phyloP scores from a whole-genome alignment of 352 stramenopile genomes.

The Plasmopara muralis region DNA sequence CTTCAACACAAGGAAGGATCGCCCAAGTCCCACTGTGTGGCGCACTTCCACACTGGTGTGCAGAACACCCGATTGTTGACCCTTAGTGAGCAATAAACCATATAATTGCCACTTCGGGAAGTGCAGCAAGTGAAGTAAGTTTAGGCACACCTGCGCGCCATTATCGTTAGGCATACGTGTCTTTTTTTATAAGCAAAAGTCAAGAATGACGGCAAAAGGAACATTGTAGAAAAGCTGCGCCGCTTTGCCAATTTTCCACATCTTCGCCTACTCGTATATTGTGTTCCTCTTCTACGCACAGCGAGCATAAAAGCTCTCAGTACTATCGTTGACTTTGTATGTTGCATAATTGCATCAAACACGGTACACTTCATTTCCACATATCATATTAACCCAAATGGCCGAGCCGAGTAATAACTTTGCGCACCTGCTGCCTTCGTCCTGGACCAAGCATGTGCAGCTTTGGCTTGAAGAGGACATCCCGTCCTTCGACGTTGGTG shows the following conservation, averaged over 20 bases:
- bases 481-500: slow-evolving; percentile 95
- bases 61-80: neutral
- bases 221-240: too few species aligned
- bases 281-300: too few species aligned
- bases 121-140: too few species aligned
- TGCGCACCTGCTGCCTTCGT: slow-evolving; percentile 61
- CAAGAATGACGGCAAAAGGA: too few species aligned
- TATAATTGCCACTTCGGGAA: slow-evolving; percentile 2
- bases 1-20: slow-evolving; percentile 24
- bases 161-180: too few species aligned
- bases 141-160: too few species aligned
- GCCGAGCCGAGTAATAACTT: slow-evolving; percentile 27
- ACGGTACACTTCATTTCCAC: too few species aligned
- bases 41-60: slow-evolving; percentile 6
- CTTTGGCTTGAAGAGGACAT: slow-evolving; percentile 97
- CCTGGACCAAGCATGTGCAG: slow-evolving; percentile 84
- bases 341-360: slow-evolving; percentile 1
- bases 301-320: too few species aligned
- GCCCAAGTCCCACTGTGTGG: slow-evolving; percentile 13
- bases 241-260: too few species aligned
- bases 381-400: slow-evolving; percentile 4
- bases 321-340: neutral
- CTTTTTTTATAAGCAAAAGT: too few species aligned
- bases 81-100: too few species aligned
- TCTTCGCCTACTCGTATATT: too few species aligned